Percentiles rank a stretch among this genome's conserved stretches.
Evolutionary conservation across 345 rosid species (phyloP).

Genomic region (Camelina hispida): DNA sequence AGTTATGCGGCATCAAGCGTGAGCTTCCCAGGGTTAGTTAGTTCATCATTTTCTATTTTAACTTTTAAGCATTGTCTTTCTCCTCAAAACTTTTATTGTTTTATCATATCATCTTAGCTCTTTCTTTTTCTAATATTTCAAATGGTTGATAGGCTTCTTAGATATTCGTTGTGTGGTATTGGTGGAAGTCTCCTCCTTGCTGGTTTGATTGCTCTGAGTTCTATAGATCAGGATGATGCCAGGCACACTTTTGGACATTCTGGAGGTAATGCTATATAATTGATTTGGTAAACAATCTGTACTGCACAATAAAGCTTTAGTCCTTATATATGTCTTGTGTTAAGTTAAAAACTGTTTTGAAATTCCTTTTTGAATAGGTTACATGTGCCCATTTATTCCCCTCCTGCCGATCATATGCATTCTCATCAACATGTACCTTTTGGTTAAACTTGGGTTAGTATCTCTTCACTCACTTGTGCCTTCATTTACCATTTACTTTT

Average conservation of each 20-base stretch:
- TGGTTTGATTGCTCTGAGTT: conserved; percentile 73
- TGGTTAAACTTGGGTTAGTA: conserved; percentile 91
- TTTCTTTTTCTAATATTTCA: not conserved
- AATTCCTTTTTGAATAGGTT: conserved; percentile 58
- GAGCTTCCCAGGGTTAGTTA: conserved; percentile 72
- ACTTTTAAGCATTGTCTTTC: conserved; percentile 15
- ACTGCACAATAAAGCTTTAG: not conserved
- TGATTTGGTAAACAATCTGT: conserved; percentile 14
- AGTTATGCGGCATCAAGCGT: conserved; percentile 73
- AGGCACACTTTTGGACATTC: conserved; percentile 90
- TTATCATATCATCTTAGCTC: conserved; percentile 1
- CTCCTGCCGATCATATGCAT: conserved; percentile 82
- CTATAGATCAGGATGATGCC: conserved; percentile 83
- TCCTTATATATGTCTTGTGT: not conserved
- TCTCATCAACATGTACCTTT: conserved; percentile 86
- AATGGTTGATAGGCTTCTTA: conserved; percentile 53
- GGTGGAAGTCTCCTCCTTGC: conserved; percentile 76
- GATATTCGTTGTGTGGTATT: conserved; percentile 67
- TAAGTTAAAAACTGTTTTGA: not conserved
- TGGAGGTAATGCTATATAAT: conserved; percentile 64
- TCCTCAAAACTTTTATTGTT: conserved; percentile 4
- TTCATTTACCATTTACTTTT: not conserved
- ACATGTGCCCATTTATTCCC: conserved; percentile 90
- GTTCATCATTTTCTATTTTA: conserved; percentile 32
- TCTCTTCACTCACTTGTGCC: not conserved